Percentiles rank a stretch among this genome's conserved stretches.
Conservation (phyloP, 371 early-diverging fungal species). For the Mucor circinelloides region DNA sequence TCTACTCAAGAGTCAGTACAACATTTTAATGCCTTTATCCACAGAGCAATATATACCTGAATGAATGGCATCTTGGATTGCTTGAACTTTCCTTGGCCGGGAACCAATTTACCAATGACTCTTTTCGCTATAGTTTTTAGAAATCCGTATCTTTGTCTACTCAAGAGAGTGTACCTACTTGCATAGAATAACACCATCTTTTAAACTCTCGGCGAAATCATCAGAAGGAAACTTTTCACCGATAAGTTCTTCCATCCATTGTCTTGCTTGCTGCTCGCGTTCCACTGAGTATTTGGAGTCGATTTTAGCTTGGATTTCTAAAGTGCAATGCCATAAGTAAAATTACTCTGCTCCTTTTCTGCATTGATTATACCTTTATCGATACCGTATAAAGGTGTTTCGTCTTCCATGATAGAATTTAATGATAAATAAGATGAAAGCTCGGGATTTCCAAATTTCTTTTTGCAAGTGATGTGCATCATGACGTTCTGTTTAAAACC, state of each 20-base stretch:
- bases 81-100: conserved; percentile 63
- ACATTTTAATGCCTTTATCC: not conserved
- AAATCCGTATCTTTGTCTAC: not conserved
- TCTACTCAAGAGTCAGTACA: conserved; percentile 36
- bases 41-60: conserved; percentile 52
- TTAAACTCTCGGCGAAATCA: conserved; percentile 69
- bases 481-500: conserved; percentile 1
- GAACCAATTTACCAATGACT: conserved; percentile 62
- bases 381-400: conserved; percentile 23
- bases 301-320: conserved; percentile 60
- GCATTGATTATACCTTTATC: conserved; percentile 14
- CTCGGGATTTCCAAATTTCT: not conserved
- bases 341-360: too few species aligned
- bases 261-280: conserved; percentile 60
- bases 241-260: conserved; percentile 68
- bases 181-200: conserved; percentile 86
- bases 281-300: conserved; percentile 61
- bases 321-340: not conserved
- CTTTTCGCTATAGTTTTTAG: conserved; percentile 25
- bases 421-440: not conserved
- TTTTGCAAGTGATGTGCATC: not conserved
- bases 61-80: conserved; percentile 80
- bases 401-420: conserved; percentile 13
- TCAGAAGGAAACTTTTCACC: conserved; percentile 52
- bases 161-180: conserved; percentile 48